Evolutionary conservation across 73 alveolate species (phyloP).

Genomic region (Effrenium voratum): DNA sequence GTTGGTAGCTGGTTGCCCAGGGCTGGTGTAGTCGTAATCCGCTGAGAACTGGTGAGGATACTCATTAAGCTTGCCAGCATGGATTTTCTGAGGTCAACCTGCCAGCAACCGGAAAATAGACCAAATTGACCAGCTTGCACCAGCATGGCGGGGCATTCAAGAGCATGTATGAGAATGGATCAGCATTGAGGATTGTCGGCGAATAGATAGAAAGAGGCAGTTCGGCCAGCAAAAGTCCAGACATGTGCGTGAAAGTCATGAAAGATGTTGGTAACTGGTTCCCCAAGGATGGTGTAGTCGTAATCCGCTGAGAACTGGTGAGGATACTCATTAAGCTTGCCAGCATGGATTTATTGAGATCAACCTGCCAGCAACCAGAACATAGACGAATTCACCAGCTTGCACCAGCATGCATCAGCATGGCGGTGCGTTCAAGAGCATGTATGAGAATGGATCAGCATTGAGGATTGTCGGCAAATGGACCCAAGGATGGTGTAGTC

Average conservation of each 20-base stretch:
- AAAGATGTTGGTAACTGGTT: no score
- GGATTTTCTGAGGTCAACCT: conserved; percentile 5
- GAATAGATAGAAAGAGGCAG: no score
- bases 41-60: conserved; percentile 15
- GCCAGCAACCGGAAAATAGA: not conserved
- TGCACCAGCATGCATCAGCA: no score
- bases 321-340: not conserved
- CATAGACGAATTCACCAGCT: no score
- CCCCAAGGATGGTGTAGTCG: not conserved
- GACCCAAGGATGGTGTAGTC: not conserved
- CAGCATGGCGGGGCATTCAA: not conserved
- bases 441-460: not conserved
- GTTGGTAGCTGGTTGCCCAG: no score
- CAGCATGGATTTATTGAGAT: conserved; percentile 18
- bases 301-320: not conserved
- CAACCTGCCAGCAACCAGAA: not conserved
- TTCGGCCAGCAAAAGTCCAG: no score
- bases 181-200: no score
- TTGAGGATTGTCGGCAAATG: no score
- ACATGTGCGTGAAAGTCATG: no score
- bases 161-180: not conserved
- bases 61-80: not conserved
- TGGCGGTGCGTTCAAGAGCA: not conserved
- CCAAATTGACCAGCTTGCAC: not conserved
- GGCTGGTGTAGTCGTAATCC: conserved; percentile 40